phyloP scores from a whole-genome alignment of 805 yeast genomes.

The Pichia rugopelliculosa region DNA sequence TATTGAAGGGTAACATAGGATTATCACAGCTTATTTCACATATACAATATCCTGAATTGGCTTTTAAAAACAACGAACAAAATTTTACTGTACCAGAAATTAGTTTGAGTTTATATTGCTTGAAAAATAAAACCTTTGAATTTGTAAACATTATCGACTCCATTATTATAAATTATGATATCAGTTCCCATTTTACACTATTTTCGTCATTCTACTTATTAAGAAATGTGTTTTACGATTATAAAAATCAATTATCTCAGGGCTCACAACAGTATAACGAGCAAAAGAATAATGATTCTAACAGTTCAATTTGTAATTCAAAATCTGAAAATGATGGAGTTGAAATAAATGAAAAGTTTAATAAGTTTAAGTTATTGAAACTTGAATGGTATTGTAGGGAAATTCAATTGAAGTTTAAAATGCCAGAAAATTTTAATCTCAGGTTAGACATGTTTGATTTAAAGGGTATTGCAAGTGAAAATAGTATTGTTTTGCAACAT shows the following conservation, averaged over 20 bases:
- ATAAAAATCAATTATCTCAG: not conserved
- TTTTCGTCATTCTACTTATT: conserved; percentile 39
- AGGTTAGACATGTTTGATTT: conserved; percentile 37
- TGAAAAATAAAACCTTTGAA: conserved; percentile 7
- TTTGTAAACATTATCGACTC: conserved; percentile 1
- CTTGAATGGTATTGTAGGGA: conserved; percentile 8
- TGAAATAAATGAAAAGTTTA: not conserved
- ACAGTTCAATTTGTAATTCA: not conserved
- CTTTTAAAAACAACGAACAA: not conserved
- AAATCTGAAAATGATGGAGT: not conserved
- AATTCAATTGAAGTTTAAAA: conserved; percentile 19
- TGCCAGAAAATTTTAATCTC: conserved; percentile 44
- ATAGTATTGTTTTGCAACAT: conserved; percentile 4
- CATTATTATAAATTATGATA: conserved; percentile 22
- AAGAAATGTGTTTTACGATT: conserved; percentile 29
- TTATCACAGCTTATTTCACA: not conserved
- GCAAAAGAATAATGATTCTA: not conserved
- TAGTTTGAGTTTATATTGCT: conserved; percentile 4
- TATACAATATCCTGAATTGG: not conserved
- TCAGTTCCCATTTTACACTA: conserved; percentile 38
- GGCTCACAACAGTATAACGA: not conserved
- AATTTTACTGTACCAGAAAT: conserved; percentile 7
- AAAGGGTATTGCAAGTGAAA: conserved; percentile 11
- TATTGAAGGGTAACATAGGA: not conserved
- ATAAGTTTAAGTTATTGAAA: not conserved